Base-by-base conservation (phyloP, 2,329 filamentous ascomycete species). In the Mycosphaerella sp. region DNA sequence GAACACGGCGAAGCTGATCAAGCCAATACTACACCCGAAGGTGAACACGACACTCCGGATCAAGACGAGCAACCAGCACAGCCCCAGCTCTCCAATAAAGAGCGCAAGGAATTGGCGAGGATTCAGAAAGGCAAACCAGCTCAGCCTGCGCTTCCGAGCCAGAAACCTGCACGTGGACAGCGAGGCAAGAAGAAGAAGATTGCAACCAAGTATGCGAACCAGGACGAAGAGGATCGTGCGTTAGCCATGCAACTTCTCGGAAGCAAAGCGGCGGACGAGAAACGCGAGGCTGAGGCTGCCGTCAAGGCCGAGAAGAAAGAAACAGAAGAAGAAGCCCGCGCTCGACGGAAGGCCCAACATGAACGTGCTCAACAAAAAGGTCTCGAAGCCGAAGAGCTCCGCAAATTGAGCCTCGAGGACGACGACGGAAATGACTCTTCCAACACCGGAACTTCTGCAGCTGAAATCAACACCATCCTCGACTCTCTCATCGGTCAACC, bases 171-270 rank as follows among this genome's bases (percentile, higher is more conserved):
- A 50, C 83, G 90, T 51, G 89, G 89, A 27, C 89, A 94, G 68
- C 82, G 81, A 52, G 79, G 79, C 53, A 95, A 95, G 67, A 83
- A 84, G 39, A 95, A 94, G 74, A 95, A 93, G 68, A 83, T 88
- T 1, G 88, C 88, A 3, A 75, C 81, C 52, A 96, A 95, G 68
- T 98, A 98, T 71, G 91, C 86, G 41, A 76, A 94, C 61, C 93
- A 97, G 75, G 91, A 97, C 62, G 89, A 95, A 49, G 91, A 95
- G 69, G 93, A 98, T 64, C 87, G 89, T 10, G 80, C 79, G 6
- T 79, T 90, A 0, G 89, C 89, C 28, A 86, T 96, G 70, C 79
- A 83, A 18, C 78, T 97, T n/a, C 82, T 95, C n/a, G 93, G 93
- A 35, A 84, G 87, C 1, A 74, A 78, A 53, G 78, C 79, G 0